Evolutionary conservation across 1,139 yeast genomes (phyloP), one percentile per base, ranked within the genome.

Genomic region (Debaryomyces sp.): DNA sequence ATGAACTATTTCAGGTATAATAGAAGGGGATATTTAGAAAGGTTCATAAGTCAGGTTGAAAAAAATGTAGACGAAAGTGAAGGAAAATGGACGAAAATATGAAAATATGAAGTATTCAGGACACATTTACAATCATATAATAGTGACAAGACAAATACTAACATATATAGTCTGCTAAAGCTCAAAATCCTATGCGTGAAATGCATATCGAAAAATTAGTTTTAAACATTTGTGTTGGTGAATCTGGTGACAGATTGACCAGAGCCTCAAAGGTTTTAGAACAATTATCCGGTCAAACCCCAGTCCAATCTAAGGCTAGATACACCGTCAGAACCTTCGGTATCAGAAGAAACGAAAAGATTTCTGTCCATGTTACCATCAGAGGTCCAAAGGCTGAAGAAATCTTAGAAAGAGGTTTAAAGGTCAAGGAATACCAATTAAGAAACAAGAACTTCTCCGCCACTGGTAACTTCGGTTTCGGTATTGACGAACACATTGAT

Each of bases 341-440:
- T 86, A 94, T 94, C 86, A 91, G 99, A 87, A 90, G 99, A 89
- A 94, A 94, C 83, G 99, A 94, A 82, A 92, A 94, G 87, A 94
- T 94, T 73, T 91, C 99, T 62, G 98, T 92, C 67, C 99, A 94
- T 81, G 99, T 94, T 65, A 94, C 99, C 75, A 85, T 94, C 80
- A 91, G 99, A 85, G 99, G 99, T 70, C 98, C 99, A 82, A 87
- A 87, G 89, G 99, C 99, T 71, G 99, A 94, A 85, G 99, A 94
- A 85, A 94, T 94, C 82, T 86, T 94, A 75, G 99, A 94, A 86
- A 90, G 99, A 85, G 99, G 99, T 75, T 87, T 94, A 72, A 94
- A 94, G 87, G 99, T 94, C 76, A 94, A 92, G 86, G 99, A 94
- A 85, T 94, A 91, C 84, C 98, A 94, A 83, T 89, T 94, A 77